A percentile compares a stretch with the other conserved stretches of the same genome.
Conservation (phyloP, 139 green algal species). For the Chlorella sp. region DNA sequence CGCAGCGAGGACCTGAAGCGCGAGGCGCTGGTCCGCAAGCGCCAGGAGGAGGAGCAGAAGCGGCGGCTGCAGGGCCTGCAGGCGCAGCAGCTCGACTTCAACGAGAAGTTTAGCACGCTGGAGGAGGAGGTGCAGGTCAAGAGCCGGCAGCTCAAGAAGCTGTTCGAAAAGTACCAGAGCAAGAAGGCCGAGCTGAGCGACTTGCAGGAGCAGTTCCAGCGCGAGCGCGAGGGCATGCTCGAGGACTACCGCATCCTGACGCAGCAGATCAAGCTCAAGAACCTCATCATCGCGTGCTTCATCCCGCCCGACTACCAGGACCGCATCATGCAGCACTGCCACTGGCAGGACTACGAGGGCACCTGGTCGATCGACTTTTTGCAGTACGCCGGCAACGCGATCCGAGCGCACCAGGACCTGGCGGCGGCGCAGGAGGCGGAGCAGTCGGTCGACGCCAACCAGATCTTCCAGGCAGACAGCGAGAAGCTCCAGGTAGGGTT, state of each 20-base stretch:
- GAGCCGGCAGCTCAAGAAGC: constrained; percentile 55
- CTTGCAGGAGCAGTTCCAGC: constrained; percentile 52
- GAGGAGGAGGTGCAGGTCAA: constrained; percentile 52
- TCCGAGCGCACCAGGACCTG: constrained; percentile 16
- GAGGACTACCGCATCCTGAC: constrained; percentile 43
- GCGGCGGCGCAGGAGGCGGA: background rate
- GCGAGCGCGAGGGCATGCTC: constrained; percentile 59
- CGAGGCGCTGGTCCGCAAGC: constrained; percentile 41
- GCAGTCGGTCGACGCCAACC: background rate
- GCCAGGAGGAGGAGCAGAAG: constrained; percentile 48
- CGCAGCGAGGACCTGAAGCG: constrained; percentile 48
- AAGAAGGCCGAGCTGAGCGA: constrained; percentile 52
- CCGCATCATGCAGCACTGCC: constrained; percentile 60
- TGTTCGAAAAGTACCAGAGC: constrained; percentile 57
- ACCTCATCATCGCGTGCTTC: constrained; percentile 68
- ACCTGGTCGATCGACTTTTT: constrained; percentile 49
- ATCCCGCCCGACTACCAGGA: constrained; percentile 69
- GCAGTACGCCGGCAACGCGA: constrained; percentile 31
- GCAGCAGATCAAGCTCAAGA: constrained; percentile 64
- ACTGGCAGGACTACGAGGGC: constrained; percentile 57
- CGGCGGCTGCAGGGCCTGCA: constrained; percentile 40
- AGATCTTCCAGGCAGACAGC: background rate
- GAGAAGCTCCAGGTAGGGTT: background rate
- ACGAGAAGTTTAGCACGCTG: constrained; percentile 31
- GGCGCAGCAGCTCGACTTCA: constrained; percentile 30